Conservation (phyloP, 148 eudicot species). For the Suaeda aralocaspica region DNA sequence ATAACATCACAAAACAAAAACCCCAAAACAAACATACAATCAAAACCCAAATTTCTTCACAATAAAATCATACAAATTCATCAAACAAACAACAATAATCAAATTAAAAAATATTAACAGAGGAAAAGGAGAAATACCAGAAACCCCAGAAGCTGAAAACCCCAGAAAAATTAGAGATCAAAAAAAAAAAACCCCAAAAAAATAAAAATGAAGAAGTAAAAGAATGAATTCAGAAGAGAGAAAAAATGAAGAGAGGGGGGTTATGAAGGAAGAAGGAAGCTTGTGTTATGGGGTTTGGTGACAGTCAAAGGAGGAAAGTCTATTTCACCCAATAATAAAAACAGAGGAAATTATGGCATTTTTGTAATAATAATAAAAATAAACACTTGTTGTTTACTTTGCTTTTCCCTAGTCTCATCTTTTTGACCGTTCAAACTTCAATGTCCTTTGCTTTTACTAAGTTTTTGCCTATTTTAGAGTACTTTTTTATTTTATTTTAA, state of each 20-base stretch:
- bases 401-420: constrained; percentile 14
- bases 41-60: background rate
- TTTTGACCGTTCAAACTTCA: constrained; percentile 52
- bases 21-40: background rate
- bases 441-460: constrained; percentile 19
- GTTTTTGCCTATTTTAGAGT: background rate
- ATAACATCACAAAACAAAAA: background rate
- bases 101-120: background rate
- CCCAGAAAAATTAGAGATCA: background rate
- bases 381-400: background rate
- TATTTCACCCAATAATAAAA: background rate
- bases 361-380: too few relatives aligned
- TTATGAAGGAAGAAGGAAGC: background rate
- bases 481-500: background rate
- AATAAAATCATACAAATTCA: background rate
- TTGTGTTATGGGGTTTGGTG: constrained; percentile 32
- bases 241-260: too few relatives aligned
- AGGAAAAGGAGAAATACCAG: constrained; percentile 18
- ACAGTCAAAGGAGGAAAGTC: constrained; percentile 33
- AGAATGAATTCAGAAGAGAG: background rate
- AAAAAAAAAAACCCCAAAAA: background rate
- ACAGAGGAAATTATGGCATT: background rate
- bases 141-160: background rate
- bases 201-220: background rate
- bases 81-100: background rate